A percentile compares a stretch with the other conserved stretches of the same genome.
Evolutionary conservation across 441 rosid species (phyloP).

Genomic region (Populus hybrid): DNA sequence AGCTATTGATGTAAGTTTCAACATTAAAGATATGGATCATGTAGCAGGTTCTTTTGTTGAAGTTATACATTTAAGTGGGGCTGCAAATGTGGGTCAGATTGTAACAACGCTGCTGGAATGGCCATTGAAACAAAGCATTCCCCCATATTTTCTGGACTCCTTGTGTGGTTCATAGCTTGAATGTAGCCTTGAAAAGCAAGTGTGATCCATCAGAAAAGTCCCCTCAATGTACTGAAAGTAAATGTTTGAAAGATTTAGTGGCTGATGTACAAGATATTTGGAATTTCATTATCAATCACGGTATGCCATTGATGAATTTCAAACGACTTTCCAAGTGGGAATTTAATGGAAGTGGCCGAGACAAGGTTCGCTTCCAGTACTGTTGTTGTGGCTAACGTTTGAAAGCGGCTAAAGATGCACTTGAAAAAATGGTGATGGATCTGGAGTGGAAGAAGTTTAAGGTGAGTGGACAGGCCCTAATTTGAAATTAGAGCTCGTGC

Average conservation of each 20-base stretch:
- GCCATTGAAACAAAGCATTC: not conserved
- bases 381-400: not conserved
- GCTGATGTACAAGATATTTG: no score
- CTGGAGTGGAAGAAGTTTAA: not conserved
- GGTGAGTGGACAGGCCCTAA: not conserved
- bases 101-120: not conserved
- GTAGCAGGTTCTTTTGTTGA: not conserved
- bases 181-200: not conserved
- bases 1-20: not conserved
- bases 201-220: not conserved
- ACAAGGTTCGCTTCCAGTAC: not conserved
- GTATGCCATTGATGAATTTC: not conserved
- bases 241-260: no score
- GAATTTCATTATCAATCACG: not conserved
- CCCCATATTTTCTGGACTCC: slow-evolving; percentile 4
- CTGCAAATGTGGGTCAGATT: not conserved
- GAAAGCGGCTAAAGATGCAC: not conserved
- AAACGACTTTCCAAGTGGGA: not conserved
- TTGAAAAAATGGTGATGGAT: not conserved
- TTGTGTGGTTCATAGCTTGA: not conserved
- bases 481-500: not conserved
- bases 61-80: not conserved
- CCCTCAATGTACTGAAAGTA: no score
- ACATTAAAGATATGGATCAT: not conserved
- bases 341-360: not conserved